Conservation (phyloP, 495 filamentous ascomycete species). For the Aspergillus kassunensis region DNA sequence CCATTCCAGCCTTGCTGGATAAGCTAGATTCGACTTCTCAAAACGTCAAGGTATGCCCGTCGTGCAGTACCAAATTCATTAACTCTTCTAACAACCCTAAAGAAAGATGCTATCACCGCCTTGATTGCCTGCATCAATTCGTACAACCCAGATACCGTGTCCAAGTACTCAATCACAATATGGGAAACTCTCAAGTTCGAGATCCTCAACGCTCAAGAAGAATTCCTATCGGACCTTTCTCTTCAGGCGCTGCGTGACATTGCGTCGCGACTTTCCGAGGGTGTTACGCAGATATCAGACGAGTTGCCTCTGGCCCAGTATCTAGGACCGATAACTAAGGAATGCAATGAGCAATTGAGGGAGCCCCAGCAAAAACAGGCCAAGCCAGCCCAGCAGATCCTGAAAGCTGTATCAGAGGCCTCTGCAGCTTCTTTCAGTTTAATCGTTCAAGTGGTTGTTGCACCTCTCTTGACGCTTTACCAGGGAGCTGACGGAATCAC, state of each 20-base stretch:
- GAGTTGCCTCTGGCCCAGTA: constrained; percentile 56
- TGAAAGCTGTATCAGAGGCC: constrained; percentile 52
- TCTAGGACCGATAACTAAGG: constrained; percentile 60
- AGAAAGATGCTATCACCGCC: constrained; percentile 69
- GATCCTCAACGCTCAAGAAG: constrained; percentile 69
- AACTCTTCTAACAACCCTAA: constrained; percentile 25
- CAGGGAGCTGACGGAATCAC: constrained; percentile 59
- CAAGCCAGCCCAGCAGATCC: constrained; percentile 61
- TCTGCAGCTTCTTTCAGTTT: constrained; percentile 53
- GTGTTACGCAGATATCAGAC: constrained; percentile 42
- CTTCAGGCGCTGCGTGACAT: constrained; percentile 53
- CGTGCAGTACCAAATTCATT: background rate
- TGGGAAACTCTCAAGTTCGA: constrained; percentile 77
- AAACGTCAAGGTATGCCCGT: constrained; percentile 59
- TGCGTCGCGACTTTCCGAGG: constrained; percentile 53
- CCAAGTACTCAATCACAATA: constrained; percentile 62
- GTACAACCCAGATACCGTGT: constrained; percentile 61
- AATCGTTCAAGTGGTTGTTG: constrained; percentile 52
- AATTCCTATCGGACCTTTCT: constrained; percentile 62
- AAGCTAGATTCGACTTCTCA: constrained; percentile 73
- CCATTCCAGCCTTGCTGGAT: constrained; percentile 67
- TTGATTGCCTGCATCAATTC: constrained; percentile 57
- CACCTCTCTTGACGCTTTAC: constrained; percentile 59
- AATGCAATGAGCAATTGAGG: constrained; percentile 67
- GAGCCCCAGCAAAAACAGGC: constrained; percentile 77